Percentiles rank a stretch among this genome's conserved stretches.
These are phyloP conservation scores for Turritis glabra DNA, from an alignment of 345 rosid species.

Conservation along the genomic window DNA sequence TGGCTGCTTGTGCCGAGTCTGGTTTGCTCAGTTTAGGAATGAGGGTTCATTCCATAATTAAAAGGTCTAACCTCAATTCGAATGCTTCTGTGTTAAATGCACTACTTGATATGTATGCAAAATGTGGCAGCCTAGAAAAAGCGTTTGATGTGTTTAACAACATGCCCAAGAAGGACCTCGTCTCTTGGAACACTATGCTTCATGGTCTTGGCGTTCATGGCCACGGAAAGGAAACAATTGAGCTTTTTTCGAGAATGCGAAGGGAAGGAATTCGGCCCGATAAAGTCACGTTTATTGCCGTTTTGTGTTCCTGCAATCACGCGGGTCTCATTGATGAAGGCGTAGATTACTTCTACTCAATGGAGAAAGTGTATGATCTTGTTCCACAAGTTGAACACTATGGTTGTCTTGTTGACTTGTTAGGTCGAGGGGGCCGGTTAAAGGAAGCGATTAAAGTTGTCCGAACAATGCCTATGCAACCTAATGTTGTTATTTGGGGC, in stretches of 20 bases:
- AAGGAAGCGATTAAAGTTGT: slow-evolving; percentile 71
- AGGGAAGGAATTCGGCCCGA: slow-evolving; percentile 70
- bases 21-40: slow-evolving; percentile 73
- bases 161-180: slow-evolving; percentile 60
- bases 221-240: slow-evolving; percentile 63
- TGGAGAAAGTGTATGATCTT: slow-evolving; percentile 69
- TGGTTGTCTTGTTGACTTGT: slow-evolving; percentile 82
- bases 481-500: slow-evolving; percentile 82
- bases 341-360: slow-evolving; percentile 52
- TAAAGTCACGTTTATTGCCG: slow-evolving; percentile 62
- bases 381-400: slow-evolving; percentile 81
- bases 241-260: slow-evolving; percentile 67
- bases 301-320: slow-evolving; percentile 86
- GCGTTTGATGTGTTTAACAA: slow-evolving; percentile 60
- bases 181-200: slow-evolving; percentile 90
- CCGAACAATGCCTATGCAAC: slow-evolving; percentile 69
- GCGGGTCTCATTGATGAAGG: slow-evolving; percentile 79
- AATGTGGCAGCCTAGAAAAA: slow-evolving; percentile 65
- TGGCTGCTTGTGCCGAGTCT: slow-evolving; percentile 85
- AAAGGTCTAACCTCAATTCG: slow-evolving; percentile 44
- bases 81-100: slow-evolving; percentile 65
- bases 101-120: slow-evolving; percentile 81
- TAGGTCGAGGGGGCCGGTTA: slow-evolving; percentile 76
- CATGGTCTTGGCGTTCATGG: slow-evolving; percentile 87
- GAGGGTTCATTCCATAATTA: slow-evolving; percentile 57